Evolutionary conservation across 257 asterid genomes (phyloP).

Genomic region (Solanum neorickii): DNA sequence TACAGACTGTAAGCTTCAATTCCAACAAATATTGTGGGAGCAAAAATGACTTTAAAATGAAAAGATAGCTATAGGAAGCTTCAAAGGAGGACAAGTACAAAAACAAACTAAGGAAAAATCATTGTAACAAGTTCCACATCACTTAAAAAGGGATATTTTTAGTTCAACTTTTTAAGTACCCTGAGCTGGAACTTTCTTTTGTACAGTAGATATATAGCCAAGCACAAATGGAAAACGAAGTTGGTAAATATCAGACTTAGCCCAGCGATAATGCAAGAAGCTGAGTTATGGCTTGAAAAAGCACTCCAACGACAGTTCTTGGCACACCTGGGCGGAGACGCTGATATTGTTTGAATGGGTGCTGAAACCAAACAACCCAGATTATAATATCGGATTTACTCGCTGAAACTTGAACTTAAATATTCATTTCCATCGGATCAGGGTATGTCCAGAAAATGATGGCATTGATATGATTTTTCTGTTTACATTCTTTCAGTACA

Average conservation of each 20-base stretch:
- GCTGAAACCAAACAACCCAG: background rate
- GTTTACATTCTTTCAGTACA: background rate
- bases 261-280: constrained; percentile 78
- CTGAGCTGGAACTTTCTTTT: background rate
- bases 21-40: background rate
- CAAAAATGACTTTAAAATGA: background rate
- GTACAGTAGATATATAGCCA: background rate
- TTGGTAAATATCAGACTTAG: constrained; percentile 45
- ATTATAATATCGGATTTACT: background rate
- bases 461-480: background rate
- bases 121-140: background rate
- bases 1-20: background rate
- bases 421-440: background rate
- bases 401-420: background rate
- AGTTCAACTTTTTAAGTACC: background rate
- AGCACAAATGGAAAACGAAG: background rate
- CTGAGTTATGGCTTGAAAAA: constrained; percentile 69
- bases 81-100: background rate
- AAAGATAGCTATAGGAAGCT: background rate
- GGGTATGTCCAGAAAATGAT: background rate
- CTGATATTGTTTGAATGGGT: background rate
- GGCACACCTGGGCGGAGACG: background rate
- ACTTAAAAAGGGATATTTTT: background rate
- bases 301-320: constrained; percentile 30
- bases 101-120: background rate